phyloP scores from a whole-genome alignment of 805 yeast genomes.

The Tetrapisispora iriomotensis region DNA sequence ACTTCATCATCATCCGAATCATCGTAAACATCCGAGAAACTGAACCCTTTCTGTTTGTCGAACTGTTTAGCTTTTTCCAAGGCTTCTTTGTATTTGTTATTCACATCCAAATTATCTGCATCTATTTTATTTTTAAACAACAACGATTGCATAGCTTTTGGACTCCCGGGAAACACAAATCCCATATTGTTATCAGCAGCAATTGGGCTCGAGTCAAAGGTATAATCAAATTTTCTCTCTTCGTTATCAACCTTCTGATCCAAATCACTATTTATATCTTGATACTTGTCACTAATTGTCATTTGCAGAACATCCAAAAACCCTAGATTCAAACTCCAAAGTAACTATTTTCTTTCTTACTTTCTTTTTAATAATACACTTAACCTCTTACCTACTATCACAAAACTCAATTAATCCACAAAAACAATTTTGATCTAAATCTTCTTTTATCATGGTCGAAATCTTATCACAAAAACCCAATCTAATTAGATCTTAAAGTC shows the following conservation, averaged over 20 bases:
- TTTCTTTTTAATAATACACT: too few species aligned
- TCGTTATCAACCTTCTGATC: background rate
- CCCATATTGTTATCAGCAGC: background rate
- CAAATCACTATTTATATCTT: background rate
- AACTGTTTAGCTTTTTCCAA: conserved; percentile 2
- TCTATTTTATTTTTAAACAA: conserved; percentile 1
- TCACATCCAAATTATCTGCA: background rate
- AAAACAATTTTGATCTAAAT: too few species aligned
- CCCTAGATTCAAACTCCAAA: too few species aligned
- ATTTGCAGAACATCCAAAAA: background rate
- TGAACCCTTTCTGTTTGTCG: conserved; percentile 2
- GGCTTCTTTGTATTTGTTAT: background rate
- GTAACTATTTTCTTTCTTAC: too few species aligned
- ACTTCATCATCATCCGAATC: background rate
- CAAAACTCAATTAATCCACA: too few species aligned
- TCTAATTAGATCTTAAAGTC: too few species aligned
- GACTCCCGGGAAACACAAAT: conserved; percentile 2
- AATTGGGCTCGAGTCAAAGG: background rate
- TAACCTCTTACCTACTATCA: too few species aligned
- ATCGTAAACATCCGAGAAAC: background rate
- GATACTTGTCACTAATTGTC: background rate
- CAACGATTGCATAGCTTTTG: conserved; percentile 2
- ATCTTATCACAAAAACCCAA: too few species aligned
- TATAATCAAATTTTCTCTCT: conserved; percentile 1
- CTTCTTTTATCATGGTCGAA: too few species aligned